Base-by-base conservation (phyloP, 2,329 filamentous ascomycete species). In the Dactylellina sp. region DNA sequence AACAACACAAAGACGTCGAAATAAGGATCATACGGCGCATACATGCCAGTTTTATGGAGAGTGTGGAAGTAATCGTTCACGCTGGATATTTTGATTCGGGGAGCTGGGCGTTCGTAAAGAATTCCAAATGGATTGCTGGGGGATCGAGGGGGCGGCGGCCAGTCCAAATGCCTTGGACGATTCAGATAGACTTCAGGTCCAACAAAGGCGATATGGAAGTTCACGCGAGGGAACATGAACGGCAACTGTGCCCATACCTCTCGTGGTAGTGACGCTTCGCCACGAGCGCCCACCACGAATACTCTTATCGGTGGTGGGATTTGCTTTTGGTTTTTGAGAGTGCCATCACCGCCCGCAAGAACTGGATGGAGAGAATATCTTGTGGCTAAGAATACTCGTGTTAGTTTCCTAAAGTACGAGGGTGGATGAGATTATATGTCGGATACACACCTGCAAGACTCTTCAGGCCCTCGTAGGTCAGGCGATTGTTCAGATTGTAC, bases 41-140 rank as follows among this genome's bases (percentile, higher is more conserved):
- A 99, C 80, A 93, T 87, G 52, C 92, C 90, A 0, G 94, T 91
- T 80, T 93, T 88, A 83, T 99, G 94, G 78, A 99, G 87, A 1
- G 92, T 98, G 82, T 99, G 94, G 84, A 96, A 99, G 83, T 99
- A 97, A 78, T 99, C 95, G 57, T 98, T 94, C 79, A 93, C 97
- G 0, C 96, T 99, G 81, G 90, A 95, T 79, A 99, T 96, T 84
- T 99, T 99, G 88, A 98, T 89, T 77, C 90, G 89, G 63, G 90
- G 89, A 80, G 90, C 92, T 7, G 99, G 86, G 59, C 94, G 89
- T 82, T 99, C 96, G 12, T 97, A 88, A 59, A 99, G 86, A n/a
- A 91, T 92, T 44, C 95, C 95, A 78, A 93, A 99, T 0, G 95
- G 95, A 80, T 99, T 99, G 7, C 84, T 83, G 0, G 93, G 84